Evolutionary conservation across 2,329 filamentous ascomycete genomes (phyloP).

Genomic region (Penicillium sp.): DNA sequence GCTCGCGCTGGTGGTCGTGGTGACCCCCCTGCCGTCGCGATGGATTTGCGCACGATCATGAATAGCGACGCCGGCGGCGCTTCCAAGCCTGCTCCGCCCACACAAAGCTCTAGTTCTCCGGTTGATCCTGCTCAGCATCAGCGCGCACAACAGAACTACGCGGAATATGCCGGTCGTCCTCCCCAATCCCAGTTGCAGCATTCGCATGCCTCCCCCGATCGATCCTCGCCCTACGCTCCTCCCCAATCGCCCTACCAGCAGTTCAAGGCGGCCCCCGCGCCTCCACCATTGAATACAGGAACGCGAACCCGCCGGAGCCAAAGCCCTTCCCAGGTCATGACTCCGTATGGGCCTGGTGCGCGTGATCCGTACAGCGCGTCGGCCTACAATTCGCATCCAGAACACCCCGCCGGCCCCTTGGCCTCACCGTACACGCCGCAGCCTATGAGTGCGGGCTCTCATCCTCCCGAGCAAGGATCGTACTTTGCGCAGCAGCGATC

Average conservation of each 20-base stretch:
- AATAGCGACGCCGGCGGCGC: conserved; percentile 44
- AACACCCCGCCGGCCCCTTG: conserved; percentile 28
- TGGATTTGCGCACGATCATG: conserved; percentile 56
- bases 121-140: conserved; percentile 29
- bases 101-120: conserved; percentile 29
- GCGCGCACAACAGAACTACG: conserved; percentile 28
- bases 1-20: conserved; percentile 22
- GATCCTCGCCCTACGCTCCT: conserved; percentile 39
- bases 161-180: conserved; percentile 31
- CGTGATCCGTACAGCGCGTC: conserved; percentile 37
- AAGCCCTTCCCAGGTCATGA: conserved; percentile 31
- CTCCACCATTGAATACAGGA: conserved; percentile 31
- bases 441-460: conserved; percentile 30
- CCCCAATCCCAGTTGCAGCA: conserved; percentile 47
- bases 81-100: conserved; percentile 30
- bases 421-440: conserved; percentile 43
- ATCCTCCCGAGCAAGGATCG: conserved; percentile 34
- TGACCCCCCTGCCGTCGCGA: conserved; percentile 30
- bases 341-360: conserved; percentile 32
- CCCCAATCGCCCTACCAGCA: conserved; percentile 44
- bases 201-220: conserved; percentile 46
- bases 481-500: conserved; percentile 40
- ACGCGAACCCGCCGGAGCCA: conserved; percentile 33
- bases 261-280: conserved; percentile 22
- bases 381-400: conserved; percentile 30